A percentile compares a stretch with the other conserved stretches of the same genome.
Conservation (phyloP, 345 rosid species). For the Capsella bursapastoris region DNA sequence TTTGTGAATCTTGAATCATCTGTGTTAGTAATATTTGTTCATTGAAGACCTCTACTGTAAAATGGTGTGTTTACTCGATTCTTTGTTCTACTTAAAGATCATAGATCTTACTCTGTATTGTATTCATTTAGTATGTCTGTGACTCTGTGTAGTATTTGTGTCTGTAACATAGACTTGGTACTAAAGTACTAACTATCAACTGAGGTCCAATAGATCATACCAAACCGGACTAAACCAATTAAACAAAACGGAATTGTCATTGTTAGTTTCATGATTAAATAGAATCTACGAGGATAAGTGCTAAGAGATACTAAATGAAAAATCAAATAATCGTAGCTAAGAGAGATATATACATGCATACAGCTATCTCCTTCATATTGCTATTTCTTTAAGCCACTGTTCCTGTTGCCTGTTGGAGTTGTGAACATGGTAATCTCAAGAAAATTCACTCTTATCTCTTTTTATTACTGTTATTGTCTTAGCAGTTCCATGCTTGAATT, state of each 20-base stretch:
- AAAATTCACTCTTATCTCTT: no score
- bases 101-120: slow-evolving; percentile 24
- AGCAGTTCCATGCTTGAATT: neutral
- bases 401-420: neutral
- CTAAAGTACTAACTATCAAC: neutral
- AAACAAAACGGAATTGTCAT: neutral
- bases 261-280: slow-evolving; percentile 3
- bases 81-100: slow-evolving; percentile 26
- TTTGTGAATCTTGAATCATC: slow-evolving; percentile 29
- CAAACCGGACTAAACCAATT: neutral
- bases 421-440: neutral
- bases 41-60: slow-evolving; percentile 33
- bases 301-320: no score
- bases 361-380: no score
- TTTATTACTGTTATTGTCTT: neutral
- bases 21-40: slow-evolving; percentile 14
- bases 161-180: slow-evolving; percentile 10
- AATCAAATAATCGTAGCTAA: neutral
- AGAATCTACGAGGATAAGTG: neutral
- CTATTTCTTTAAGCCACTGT: neutral
- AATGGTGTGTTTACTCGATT: slow-evolving; percentile 40
- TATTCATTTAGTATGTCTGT: slow-evolving; percentile 32
- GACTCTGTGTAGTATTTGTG: slow-evolving; percentile 3
- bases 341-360: no score
- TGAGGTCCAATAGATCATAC: neutral